phyloP scores from a whole-genome alignment of 2,329 filamentous ascomycete species.

The Kalaharituber pfeilii region DNA sequence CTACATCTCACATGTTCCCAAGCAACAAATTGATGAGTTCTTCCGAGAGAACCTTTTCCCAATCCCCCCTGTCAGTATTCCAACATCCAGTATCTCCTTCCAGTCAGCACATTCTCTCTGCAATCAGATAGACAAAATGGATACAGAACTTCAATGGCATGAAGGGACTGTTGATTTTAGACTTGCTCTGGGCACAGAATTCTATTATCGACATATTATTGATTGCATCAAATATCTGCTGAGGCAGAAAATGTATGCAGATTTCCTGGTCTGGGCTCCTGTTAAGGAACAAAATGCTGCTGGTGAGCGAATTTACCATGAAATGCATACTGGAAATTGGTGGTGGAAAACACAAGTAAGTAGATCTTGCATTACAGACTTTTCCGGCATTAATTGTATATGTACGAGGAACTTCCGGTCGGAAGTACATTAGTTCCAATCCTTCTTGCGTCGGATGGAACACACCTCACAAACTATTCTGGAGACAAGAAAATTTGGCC shows the following conservation, averaged over 20 bases:
- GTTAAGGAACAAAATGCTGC: background rate
- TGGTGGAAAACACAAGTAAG: constrained; percentile 6
- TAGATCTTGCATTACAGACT: background rate
- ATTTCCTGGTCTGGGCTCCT: constrained; percentile 3
- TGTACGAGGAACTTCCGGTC: background rate
- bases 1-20: background rate
- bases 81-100: background rate
- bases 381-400: background rate
- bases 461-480: constrained; percentile 6
- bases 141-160: background rate
- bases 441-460: constrained; percentile 3
- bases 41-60: background rate
- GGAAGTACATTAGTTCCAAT: background rate
- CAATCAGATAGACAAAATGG: background rate
- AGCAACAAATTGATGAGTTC: background rate
- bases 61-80: background rate
- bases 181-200: background rate
- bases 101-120: background rate
- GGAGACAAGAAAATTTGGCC: constrained; percentile 5
- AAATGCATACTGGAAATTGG: constrained; percentile 5
- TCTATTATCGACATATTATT: constrained; percentile 1
- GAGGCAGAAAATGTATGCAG: background rate
- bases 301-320: constrained; percentile 1
- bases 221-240: background rate
- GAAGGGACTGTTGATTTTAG: background rate